A percentile compares a stretch with the other conserved stretches of the same genome.
These are phyloP conservation scores for Dendrostoma leiphaemia DNA, from an alignment of 2,329 filamentous ascomycete species.

Conservation along the genomic window DNA sequence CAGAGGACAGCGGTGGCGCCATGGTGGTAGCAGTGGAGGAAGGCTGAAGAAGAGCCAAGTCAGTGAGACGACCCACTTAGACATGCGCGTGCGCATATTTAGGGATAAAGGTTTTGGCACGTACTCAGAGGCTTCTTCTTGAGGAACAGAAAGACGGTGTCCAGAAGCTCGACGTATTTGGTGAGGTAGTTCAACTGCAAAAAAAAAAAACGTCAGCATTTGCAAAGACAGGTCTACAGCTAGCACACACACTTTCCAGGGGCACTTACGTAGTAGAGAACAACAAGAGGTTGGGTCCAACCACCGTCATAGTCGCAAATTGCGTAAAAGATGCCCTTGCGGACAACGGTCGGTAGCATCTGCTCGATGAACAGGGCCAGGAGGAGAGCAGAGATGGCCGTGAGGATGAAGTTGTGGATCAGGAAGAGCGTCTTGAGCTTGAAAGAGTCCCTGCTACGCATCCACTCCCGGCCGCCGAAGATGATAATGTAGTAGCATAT, in stretches of 20 bases:
- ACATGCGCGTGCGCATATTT: too few relatives aligned
- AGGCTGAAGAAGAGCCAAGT: constrained; percentile 51
- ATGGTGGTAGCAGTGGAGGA: constrained; percentile 99
- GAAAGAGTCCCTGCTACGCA: constrained; percentile 82
- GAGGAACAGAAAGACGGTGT: constrained; percentile 94
- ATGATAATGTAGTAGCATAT: constrained; percentile 90
- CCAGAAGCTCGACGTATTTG: constrained; percentile 93
- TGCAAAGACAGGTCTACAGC: not conserved
- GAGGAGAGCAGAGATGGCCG: constrained; percentile 76
- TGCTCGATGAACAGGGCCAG: constrained; percentile 88
- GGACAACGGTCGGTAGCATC: constrained; percentile 77
- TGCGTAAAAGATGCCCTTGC: constrained; percentile 80
- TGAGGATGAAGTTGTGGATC: constrained; percentile 95
- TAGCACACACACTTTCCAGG: not conserved
- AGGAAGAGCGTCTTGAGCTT: constrained; percentile 89
- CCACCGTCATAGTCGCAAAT: constrained; percentile 82
- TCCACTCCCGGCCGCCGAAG: constrained; percentile 86
- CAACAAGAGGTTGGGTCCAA: constrained; percentile 90
- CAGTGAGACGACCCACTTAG: too few relatives aligned
- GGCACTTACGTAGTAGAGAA: constrained; percentile 88
- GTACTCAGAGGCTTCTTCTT: constrained; percentile 98
- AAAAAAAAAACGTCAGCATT: constrained; percentile 33
- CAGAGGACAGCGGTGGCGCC: constrained; percentile 94
- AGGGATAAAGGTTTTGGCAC: constrained; percentile 24
- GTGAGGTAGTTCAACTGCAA: constrained; percentile 91